Conservation (phyloP, 1,284 basidiomycete species). For the Amylostereum areolatum region DNA sequence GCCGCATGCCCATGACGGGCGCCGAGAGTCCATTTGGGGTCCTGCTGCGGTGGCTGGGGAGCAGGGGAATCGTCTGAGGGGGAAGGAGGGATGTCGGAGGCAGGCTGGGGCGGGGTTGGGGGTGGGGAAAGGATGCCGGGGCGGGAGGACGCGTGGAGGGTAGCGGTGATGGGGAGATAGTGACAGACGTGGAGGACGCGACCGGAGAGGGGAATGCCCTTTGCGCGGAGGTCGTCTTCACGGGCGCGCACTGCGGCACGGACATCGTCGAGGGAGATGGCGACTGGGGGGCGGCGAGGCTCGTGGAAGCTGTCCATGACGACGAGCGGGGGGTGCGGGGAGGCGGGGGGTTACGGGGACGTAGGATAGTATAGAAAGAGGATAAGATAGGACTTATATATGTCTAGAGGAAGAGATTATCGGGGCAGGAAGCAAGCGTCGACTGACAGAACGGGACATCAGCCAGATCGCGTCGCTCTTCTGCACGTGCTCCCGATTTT, state of each 20-base stretch:
- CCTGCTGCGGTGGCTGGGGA: conserved; percentile 8
- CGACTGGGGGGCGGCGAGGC: conserved; percentile 30
- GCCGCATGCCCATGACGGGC: conserved; percentile 90
- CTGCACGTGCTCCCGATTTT: too few relatives aligned
- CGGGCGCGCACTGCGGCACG: conserved; percentile 54
- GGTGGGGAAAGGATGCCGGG: conserved; percentile 60
- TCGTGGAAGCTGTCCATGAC: conserved; percentile 44
- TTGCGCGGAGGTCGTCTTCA: conserved; percentile 62
- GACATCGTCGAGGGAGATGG: conserved; percentile 47
- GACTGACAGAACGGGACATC: neutral
- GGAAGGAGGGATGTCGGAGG: conserved; percentile 36
- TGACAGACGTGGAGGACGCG: conserved; percentile 86
- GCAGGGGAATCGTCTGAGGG: conserved; percentile 10
- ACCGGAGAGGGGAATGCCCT: conserved; percentile 71
- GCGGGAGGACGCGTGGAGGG: conserved; percentile 34
- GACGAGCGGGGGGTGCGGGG: neutral
- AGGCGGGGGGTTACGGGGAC: neutral
- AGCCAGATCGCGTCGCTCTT: conserved; percentile 2
- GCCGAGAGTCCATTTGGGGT: conserved; percentile 64
- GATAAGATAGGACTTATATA: too few relatives aligned
- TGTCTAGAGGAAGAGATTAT: too few relatives aligned
- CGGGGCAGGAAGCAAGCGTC: too few relatives aligned
- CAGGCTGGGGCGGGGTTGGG: conserved; percentile 52
- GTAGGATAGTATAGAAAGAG: too few relatives aligned
- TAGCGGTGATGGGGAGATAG: conserved; percentile 67